Conservation (phyloP, 495 filamentous ascomycete genomes). For the Achaetomiella virescens region DNA sequence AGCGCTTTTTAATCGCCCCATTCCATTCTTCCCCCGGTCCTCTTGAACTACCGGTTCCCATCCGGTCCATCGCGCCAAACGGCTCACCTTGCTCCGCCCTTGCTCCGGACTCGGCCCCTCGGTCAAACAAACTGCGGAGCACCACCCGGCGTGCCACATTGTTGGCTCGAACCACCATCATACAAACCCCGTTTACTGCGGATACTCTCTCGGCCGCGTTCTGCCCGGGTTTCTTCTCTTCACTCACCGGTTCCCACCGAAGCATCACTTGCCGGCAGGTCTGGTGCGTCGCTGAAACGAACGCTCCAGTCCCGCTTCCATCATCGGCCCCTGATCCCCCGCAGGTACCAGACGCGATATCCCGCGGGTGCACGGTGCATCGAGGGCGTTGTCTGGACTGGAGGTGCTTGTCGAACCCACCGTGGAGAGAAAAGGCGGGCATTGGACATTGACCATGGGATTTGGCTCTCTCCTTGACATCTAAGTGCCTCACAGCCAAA, state of each 20-base stretch:
- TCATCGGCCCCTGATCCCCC: constrained; percentile 12
- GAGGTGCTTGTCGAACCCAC: not conserved
- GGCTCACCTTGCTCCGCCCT: not conserved
- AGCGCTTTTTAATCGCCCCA: not conserved
- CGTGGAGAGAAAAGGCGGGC: not conserved
- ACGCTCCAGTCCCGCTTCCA: constrained; percentile 2
- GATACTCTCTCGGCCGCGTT: not conserved
- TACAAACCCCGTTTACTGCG: not conserved
- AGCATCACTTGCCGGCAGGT: constrained; percentile 5
- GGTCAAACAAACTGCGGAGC: not conserved
- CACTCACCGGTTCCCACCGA: constrained; percentile 10
- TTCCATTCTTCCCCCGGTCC: not conserved
- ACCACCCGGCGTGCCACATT: not conserved
- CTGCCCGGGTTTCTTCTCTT: too few species aligned
- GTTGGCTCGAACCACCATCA: not conserved
- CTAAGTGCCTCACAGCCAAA: constrained; percentile 20
- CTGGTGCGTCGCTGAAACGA: constrained; percentile 6
- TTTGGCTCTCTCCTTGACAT: constrained; percentile 7
- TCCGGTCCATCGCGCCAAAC: not conserved
- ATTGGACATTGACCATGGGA: constrained; percentile 22
- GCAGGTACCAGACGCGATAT: not conserved
- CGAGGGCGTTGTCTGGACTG: not conserved
- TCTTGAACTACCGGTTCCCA: not conserved
- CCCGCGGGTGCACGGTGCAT: constrained; percentile 1
- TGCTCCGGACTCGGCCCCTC: constrained; percentile 11